phyloP scores from a whole-genome alignment of 805 yeast species.

The Tetrapisispora namnaoensis region DNA sequence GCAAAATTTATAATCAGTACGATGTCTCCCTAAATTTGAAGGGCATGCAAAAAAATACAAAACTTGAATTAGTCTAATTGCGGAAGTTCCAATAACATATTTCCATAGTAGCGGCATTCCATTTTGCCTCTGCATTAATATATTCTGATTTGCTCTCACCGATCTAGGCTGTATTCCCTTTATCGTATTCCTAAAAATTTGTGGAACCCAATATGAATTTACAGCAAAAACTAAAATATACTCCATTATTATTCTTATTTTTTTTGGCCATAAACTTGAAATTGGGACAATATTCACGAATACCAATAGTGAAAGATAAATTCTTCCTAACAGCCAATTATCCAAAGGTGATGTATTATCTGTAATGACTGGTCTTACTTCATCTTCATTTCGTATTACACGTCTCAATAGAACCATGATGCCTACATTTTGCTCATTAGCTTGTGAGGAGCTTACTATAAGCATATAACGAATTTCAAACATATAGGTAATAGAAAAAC shows the following conservation, averaged over 20 bases:
- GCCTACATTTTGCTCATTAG: slow-evolving; percentile 58
- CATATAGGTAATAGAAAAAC: slow-evolving; percentile 58
- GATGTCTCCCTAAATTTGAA: slow-evolving; percentile 63
- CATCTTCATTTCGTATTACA: slow-evolving; percentile 13
- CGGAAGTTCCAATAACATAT: slow-evolving; percentile 60
- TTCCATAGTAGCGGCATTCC: slow-evolving; percentile 63
- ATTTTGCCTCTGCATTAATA: slow-evolving; percentile 16
- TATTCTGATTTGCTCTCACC: slow-evolving; percentile 9
- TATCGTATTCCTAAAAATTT: slow-evolving; percentile 56
- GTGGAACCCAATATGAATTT: slow-evolving; percentile 84
- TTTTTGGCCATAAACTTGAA: slow-evolving; percentile 54
- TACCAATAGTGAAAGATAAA: slow-evolving; percentile 43
- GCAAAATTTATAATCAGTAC: slow-evolving; percentile 44
- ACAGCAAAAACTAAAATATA: slow-evolving; percentile 39
- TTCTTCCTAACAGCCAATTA: slow-evolving; percentile 49
- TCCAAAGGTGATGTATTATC: slow-evolving; percentile 47
- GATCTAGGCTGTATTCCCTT: slow-evolving; percentile 22
- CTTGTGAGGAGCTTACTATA: slow-evolving; percentile 56
- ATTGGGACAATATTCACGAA: slow-evolving; percentile 49
- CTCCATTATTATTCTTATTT: slow-evolving; percentile 48
- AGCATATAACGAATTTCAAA: slow-evolving; percentile 71
- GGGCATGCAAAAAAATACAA: slow-evolving; percentile 45
- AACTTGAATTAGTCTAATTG: slow-evolving; percentile 55
- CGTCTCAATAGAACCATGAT: slow-evolving; percentile 62
- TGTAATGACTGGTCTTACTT: slow-evolving; percentile 19